Evolutionary conservation across 208 protist species (phyloP), one percentile per base, ranked within the genome.

Genomic region (Wallacemonas collosoma): DNA sequence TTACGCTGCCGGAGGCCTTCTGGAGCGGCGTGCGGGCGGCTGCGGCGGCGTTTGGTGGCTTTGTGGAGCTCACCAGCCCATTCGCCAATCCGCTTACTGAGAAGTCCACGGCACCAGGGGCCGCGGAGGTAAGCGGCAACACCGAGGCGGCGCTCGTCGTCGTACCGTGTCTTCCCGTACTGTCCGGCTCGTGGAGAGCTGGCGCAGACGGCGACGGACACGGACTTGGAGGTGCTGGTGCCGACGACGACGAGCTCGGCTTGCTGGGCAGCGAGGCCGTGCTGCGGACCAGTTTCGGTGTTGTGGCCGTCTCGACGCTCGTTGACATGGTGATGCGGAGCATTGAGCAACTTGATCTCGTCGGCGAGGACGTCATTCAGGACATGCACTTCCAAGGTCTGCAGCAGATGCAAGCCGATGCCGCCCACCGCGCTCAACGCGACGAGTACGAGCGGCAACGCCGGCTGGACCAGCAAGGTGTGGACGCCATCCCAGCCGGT

Each of bases 261-360:
- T 61, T 63, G 2, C 55, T 36, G 2, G 74, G 71, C 1, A 68
- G 64, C 41, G 83, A 82, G 66, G 62, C 75, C 9, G 64, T 87
- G 40, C 67, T 89, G 45, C 74, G 81, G 40, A 84, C 80, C 12
- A 76, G 85, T 4, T 66, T 92, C 26, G 89, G 87, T n/a, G 73
- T 73, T n/a, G 73, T 90, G 9, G 79, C 83, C 0, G 75, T 83
- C 2, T 68, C 76, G 15, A 72, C 75, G 4, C 71, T 94, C 15
- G 85, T 88, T n/a, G 85, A 94, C 40, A 92, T 92, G 85, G 87
- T 94, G 58, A 80, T 94, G 63, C 63, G 81, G 38, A 92, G 81
- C 43, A 67, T 91, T 6, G 75, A 70, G 26, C 68, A 68, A 63
- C 78, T 92, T 68, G 75, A 86, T 57, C 74, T 78, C 39, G 68